A percentile compares a stretch with the other conserved stretches of the same genome.
Conservation (phyloP, 2,329 filamentous ascomycete species). For the Teratosphaeria gauchensis region DNA sequence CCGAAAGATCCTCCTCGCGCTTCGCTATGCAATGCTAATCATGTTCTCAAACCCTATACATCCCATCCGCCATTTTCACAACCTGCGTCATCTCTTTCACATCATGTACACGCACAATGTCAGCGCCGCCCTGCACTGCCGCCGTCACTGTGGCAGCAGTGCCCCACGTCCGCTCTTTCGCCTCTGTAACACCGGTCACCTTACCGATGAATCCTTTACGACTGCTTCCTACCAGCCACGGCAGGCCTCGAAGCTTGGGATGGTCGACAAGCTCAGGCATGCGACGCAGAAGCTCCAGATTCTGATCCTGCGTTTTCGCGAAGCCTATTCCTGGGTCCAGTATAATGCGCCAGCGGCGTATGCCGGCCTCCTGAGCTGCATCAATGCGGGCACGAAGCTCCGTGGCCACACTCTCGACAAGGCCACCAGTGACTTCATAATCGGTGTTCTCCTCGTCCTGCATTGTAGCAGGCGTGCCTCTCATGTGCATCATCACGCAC, state of each 20-base stretch:
- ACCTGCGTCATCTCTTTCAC: conserved; percentile 78
- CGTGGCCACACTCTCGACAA: conserved; percentile 53
- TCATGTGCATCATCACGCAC: conserved; percentile 87
- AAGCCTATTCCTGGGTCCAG: conserved; percentile 93
- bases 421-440: conserved; percentile 51
- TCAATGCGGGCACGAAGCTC: conserved; percentile 63
- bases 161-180: conserved; percentile 66
- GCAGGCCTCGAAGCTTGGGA: conserved; percentile 58
- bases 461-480: conserved; percentile 79
- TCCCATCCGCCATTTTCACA: conserved; percentile 81
- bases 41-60: conserved; percentile 31
- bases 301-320: conserved; percentile 73
- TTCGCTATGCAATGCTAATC: neutral
- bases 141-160: conserved; percentile 83
- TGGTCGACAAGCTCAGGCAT: conserved; percentile 57
- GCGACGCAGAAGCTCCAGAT: conserved; percentile 65
- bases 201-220: conserved; percentile 82
- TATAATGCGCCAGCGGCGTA: conserved; percentile 87
- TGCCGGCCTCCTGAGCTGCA: conserved; percentile 70
- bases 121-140: conserved; percentile 75
- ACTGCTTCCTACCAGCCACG: conserved; percentile 84
- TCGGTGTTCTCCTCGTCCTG: conserved; percentile 42
- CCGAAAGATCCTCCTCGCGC: neutral
- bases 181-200: conserved; percentile 64
- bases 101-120: conserved; percentile 89